Base-by-base conservation (phyloP, 371 early-diverging fungal species). In the Apophysomyces ossiformis region DNA sequence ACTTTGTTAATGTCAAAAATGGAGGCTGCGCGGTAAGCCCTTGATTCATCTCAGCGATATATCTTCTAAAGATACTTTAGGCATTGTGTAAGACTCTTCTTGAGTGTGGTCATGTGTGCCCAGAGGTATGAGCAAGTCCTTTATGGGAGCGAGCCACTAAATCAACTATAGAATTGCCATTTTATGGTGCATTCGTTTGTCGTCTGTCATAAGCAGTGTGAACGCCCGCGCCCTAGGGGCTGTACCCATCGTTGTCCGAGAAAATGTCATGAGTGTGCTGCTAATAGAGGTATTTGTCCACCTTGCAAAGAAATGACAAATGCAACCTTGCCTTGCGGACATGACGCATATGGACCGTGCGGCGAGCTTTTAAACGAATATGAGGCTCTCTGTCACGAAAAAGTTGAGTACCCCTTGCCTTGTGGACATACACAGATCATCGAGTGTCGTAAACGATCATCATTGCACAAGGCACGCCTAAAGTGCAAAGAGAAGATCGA, bases 21-120 rank as follows among this genome's bases (percentile, higher is more conserved):
- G 82, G 82, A 16, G 82, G 82, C 1, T 82, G 82, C 54, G 45
- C 37, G 45, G 74, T 73, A 69, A 47, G 38, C 21, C 7, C 21
- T 21, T 7, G 7, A 50, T 50, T 1, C 35, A 50, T 50, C 54
- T 6, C 21, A 18, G 13, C 15, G 6, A 13, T 7, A 18, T 8
- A 21, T 26, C 21, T 16, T 9, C 54, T 50, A 16, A 50, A 21
- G 0, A 37, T 54, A 15, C 7, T 47, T 26, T 41, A 8, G 57
- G 44, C 57, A 2, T 58, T 64, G 8, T 82, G 82, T 57, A 63
- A 44, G 1, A 68, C 71, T 0, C 57, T 82, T 13, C 69, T 82
- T 66, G 58, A 60, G 0, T 77, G 77, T 57, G 79, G 82, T 0
- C 82, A 82, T 68, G 73, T 66, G 0, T 82, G 82, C 58, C 64